Conservation (phyloP, 2,329 filamentous ascomycete species). For the Venturia carpophila region DNA sequence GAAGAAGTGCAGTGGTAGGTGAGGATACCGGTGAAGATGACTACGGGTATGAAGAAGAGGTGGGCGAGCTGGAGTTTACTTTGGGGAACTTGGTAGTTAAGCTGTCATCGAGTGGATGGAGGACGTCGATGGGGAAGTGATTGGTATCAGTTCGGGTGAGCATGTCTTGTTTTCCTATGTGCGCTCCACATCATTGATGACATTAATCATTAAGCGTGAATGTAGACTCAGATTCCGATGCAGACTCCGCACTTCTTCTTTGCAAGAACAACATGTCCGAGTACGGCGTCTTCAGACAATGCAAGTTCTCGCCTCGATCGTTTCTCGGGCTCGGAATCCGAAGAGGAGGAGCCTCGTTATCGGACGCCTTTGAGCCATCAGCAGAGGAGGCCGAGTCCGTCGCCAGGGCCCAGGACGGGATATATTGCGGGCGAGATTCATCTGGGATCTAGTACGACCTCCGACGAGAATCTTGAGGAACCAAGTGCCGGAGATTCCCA, state of each 20-base stretch:
- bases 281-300: conserved; percentile 1
- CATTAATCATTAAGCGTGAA: neutral
- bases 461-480: neutral
- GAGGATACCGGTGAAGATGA: neutral
- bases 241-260: neutral
- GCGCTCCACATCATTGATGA: neutral
- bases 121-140: neutral
- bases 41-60: neutral
- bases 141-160: neutral
- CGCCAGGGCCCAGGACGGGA: neutral
- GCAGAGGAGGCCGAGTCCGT: neutral
- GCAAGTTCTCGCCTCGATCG: neutral
- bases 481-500: neutral
- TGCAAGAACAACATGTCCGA: neutral
- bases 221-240: neutral
- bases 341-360: neutral
- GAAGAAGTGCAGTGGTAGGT: neutral
- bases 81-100: neutral
- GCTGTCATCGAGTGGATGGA: neutral
- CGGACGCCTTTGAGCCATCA: neutral
- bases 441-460: neutral
- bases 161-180: neutral
- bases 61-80: neutral
- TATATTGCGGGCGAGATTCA: neutral
- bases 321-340: neutral